Evolutionary conservation across 768 basidiomycete species (phyloP).

Genomic region (Boletus sensibilis): DNA sequence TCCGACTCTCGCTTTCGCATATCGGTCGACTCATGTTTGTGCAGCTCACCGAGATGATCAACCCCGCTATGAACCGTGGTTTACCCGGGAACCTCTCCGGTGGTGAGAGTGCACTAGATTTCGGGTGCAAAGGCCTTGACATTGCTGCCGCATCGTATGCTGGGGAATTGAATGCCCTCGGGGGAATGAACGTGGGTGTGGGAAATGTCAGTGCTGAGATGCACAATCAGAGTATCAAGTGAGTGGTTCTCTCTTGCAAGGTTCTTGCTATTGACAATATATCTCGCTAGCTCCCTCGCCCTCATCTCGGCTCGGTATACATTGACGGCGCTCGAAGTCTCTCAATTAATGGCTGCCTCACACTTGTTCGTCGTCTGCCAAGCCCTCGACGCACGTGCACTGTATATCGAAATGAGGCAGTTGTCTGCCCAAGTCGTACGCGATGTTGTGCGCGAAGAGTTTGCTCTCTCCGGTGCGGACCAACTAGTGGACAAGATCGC

Average conservation of each 20-base stretch:
- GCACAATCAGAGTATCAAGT: slow-evolving; percentile 93
- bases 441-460: slow-evolving; percentile 13
- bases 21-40: slow-evolving; percentile 69
- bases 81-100: slow-evolving; percentile 78
- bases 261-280: background rate
- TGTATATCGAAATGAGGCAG: slow-evolving; percentile 63
- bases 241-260: slow-evolving; percentile 26
- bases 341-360: slow-evolving; percentile 69
- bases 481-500: slow-evolving; percentile 16
- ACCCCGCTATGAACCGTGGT: slow-evolving; percentile 67
- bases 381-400: slow-evolving; percentile 80
- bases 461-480: slow-evolving; percentile 11
- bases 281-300: slow-evolving; percentile 64
- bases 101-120: slow-evolving; percentile 78
- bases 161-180: slow-evolving; percentile 77
- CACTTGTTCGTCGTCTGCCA: slow-evolving; percentile 78
- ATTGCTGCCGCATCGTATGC: slow-evolving; percentile 82
- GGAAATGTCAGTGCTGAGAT: slow-evolving; percentile 87
- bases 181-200: slow-evolving; percentile 71
- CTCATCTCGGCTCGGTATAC: slow-evolving; percentile 82
- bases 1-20: slow-evolving; percentile 68
- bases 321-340: slow-evolving; percentile 71
- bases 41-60: slow-evolving; percentile 57
- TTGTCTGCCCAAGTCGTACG: slow-evolving; percentile 22
- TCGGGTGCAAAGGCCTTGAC: slow-evolving; percentile 81